These are phyloP conservation scores for Avicennia marina DNA, from an alignment of 257 asterid genomes.

Conservation along the genomic window DNA sequence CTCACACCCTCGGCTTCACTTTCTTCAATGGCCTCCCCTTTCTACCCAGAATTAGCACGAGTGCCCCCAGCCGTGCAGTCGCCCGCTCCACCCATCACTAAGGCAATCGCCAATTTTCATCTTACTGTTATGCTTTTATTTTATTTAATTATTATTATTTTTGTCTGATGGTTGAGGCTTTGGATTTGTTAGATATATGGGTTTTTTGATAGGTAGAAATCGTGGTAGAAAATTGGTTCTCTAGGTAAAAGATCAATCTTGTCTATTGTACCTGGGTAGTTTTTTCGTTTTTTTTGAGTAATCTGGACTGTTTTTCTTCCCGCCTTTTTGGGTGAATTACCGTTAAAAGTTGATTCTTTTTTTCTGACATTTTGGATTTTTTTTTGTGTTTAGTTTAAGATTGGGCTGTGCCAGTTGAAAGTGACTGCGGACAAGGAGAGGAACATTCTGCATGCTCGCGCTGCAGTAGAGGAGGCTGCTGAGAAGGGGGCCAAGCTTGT, in stretches of 20 bases:
- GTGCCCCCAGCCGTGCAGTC: constrained; percentile 52
- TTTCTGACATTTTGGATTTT: neutral
- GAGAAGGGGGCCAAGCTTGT: constrained; percentile 84
- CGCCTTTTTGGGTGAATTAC: neutral
- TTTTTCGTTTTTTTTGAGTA: no score
- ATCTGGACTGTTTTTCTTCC: no score
- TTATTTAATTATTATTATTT: neutral
- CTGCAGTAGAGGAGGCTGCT: constrained; percentile 81
- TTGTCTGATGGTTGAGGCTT: neutral
- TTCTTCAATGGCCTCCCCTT: constrained; percentile 62
- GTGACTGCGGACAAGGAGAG: constrained; percentile 82
- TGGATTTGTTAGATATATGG: no score
- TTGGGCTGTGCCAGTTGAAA: constrained; percentile 77
- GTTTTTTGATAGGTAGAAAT: no score
- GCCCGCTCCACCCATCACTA: constrained; percentile 60
- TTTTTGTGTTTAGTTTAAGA: constrained; percentile 55
- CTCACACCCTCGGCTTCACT: constrained; percentile 27
- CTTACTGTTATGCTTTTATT: neutral
- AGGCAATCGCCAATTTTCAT: no score
- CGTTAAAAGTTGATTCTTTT: neutral
- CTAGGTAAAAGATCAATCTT: no score
- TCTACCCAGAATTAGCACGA: constrained; percentile 70
- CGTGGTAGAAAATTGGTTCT: no score
- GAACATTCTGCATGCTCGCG: constrained; percentile 70
- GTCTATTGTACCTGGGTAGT: no score